Evolutionary conservation across 2,329 filamentous ascomycete species (phyloP), one percentile per base, ranked within the genome.

Genomic region (Apiospora hydei): DNA sequence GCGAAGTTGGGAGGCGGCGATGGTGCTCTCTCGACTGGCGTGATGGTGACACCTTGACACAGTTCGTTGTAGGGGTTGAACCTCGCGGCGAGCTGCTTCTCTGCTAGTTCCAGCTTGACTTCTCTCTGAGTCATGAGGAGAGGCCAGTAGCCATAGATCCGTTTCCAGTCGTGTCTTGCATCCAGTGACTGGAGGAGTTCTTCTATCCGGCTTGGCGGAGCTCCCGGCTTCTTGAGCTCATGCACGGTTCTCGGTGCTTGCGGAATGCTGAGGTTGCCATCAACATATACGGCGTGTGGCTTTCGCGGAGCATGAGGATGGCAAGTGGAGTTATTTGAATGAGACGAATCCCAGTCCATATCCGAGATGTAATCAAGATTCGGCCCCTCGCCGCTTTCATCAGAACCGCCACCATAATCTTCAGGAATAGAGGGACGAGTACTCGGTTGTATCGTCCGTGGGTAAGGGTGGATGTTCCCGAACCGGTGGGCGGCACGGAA

Each of bases 11-110:
- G 68, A n/a, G 68, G 68, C 7, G 68, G 68, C 4, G 68, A 69
- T 4, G 68, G 68, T 24, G 30, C 21, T 43, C 68, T 69, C n/a
- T 69, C 68, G 68, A 69, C 68, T 4, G 68, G 68, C 3, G 34
- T 24, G 47, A 4, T 18, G 18, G 47, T 53, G 16, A 51, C 47
- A 18, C 38, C 8, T 11, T 53, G 44, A 18, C 53, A 13, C n/a
- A 41, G 41, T 30, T 41, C 44, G 6, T 44, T 26, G 8, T 57
- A 47, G 47, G 44, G 46, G 18, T 51, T 69, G 68, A 26, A 41
- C 11, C 47, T 18, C 2, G 47, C 68, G 2, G 49, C 49, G 46
- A 41, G 34, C 7, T 26, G 68, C 68, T 69, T 41, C 26, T 69
- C 57, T 3, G 11, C 46, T 16, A 41, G 6, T 8, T 69, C 47